Base-by-base conservation (phyloP, 2,329 filamentous ascomycete genomes). In the Macrophomina phaseolina region DNA sequence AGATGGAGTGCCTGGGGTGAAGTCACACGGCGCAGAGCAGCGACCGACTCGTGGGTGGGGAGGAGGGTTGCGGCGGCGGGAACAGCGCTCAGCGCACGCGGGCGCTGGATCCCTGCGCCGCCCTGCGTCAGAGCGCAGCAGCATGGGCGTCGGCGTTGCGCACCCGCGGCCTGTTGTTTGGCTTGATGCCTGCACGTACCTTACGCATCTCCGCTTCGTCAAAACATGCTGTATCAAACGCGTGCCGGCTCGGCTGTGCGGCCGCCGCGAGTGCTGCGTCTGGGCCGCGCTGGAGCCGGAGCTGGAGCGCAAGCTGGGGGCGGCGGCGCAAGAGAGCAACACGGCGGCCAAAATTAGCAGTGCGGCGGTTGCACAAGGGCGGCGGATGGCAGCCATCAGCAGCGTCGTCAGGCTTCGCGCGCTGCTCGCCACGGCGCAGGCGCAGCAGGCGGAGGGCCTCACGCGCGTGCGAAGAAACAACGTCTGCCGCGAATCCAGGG, bases 81-180 rank as follows among this genome's bases (percentile, higher is more conserved):
- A 58, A 58, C 36, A 58, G 56, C 56, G 56, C 56, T n/a, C 36
- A 23, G 49, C 49, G 28, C 9, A 2, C 5, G 9, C 16, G 5
- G 42, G 14, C 34, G 5, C 52, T 11, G 36, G 4, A 62, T 48
- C 58, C 58, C 58, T 62, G 58, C 38, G 30, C 32, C 42, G 58
- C 58, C 58, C 58, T 62, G 58, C 58, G 58, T 62, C 58, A 62
- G 58, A 62, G 58, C 30, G 58, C 45, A 48, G 42, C 58, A 36
- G 56, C 56, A 48, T 61, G 40, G 28, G 23, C 23, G 23, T 3
- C 23, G 23, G 23, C 23, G 23, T 23, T 23, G 23, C 23, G 23
- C 23, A 23, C 23, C 23, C 23, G 23, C 23, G 3, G 23, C 23
- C 23, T 23, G 23, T 23, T 23, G 23, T 23, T 23, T 23, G 23